phyloP scores from a whole-genome alignment of 441 rosid species.

The Populus trichocarpa region DNA sequence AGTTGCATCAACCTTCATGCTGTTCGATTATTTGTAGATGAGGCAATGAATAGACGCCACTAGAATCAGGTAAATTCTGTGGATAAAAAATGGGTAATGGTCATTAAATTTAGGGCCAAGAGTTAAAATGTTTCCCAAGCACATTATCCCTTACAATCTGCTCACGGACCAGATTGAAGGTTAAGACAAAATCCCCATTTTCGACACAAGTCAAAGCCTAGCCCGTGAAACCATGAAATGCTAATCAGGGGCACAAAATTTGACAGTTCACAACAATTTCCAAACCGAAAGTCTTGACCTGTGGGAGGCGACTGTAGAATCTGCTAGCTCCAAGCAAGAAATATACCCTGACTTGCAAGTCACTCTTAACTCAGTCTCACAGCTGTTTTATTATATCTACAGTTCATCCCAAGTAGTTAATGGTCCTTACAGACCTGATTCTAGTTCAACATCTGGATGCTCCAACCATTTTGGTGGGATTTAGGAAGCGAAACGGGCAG shows the following conservation, averaged over 20 bases:
- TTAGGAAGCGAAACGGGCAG: no score
- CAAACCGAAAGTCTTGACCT: background rate
- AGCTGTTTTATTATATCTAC: no score
- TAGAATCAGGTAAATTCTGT: background rate
- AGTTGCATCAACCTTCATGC: background rate
- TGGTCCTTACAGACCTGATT: no score
- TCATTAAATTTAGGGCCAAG: conserved; percentile 1
- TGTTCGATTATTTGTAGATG: background rate
- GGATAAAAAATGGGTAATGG: background rate
- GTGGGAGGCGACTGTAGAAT: background rate
- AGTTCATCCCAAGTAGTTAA: no score
- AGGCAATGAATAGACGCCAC: background rate
- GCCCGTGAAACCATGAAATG: conserved; percentile 3
- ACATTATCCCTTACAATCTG: conserved; percentile 1
- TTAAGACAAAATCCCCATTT: background rate
- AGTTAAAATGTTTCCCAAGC: background rate
- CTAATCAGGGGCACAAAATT: background rate
- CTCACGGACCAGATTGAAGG: conserved; percentile 19
- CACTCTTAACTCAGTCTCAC: no score
- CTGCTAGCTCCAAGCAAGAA: background rate
- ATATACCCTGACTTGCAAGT: no score
- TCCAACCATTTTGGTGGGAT: no score
- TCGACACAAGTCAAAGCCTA: conserved; percentile 1
- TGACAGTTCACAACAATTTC: background rate
- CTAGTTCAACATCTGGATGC: no score